Base-by-base conservation (phyloP, 2,329 filamentous ascomycete genomes). In the Botrytis porri region DNA sequence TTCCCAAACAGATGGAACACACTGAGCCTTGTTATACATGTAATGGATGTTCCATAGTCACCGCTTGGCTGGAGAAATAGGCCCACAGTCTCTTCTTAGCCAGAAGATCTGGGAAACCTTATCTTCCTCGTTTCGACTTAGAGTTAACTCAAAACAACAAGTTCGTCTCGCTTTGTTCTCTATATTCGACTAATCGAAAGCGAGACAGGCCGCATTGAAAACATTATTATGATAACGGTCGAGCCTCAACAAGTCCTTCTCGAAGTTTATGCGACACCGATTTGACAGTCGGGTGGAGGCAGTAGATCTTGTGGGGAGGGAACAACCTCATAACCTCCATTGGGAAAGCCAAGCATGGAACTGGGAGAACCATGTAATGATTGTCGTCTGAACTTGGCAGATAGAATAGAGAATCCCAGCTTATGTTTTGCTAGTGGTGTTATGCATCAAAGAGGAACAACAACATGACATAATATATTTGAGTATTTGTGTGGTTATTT, bases 261-360 rank as follows among this genome's bases (percentile, higher is more conserved):
- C 69, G 65, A 69, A 57, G 48, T 64, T 54, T 51, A 71, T 71
- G 32, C 59, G 59, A 65, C 60, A 64, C 32, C 69, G 37, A n/a
- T 41, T 65, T 39, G 43, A 63, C 67, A 63, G 43, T 22, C 35
- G 18, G n/a, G 41, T 70, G 29, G 54, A 70, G 57, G 69, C 59
- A 65, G 59, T 65, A 48, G 69, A 71, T 71, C 69, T 65, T 71
- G 69, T 71, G 59, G 59, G 69, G 69, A 63, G 57, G 69, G 60
- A n/a, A 39, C 35, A 69, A 48, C 41, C 48, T 69, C 48, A 51
- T 35, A 64, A 39, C n/a, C 51, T 51, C 35, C 60, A 51, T 64
- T 51, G 32, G 59, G 60, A 64, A 64, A 41, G 7, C 32, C 32
- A 70, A 54, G 69, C 69, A 35, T 65, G 59, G 16, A 61, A 41